phyloP scores from a whole-genome alignment of 1,139 yeast species.

The Debaryomyces sp. region DNA sequence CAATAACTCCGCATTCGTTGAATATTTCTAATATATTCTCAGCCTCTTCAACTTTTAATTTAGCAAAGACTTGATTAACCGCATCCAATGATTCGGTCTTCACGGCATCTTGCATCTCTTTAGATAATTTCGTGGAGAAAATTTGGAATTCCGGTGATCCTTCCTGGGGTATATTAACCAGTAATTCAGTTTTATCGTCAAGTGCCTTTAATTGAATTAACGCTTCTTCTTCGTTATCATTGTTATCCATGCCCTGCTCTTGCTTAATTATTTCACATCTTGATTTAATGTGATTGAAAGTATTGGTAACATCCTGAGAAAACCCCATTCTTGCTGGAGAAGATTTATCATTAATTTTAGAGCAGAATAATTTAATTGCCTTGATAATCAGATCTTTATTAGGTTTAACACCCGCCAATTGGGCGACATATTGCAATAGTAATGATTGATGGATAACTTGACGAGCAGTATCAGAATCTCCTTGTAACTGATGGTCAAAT shows the following conservation, averaged over 20 bases:
- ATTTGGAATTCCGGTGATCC: slow-evolving; percentile 56
- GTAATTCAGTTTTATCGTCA: slow-evolving; percentile 79
- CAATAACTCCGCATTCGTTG: slow-evolving; percentile 82
- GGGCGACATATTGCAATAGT: slow-evolving; percentile 74
- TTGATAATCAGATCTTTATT: slow-evolving; percentile 38
- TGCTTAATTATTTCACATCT: slow-evolving; percentile 70
- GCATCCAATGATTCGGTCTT: slow-evolving; percentile 69
- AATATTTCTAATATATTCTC: slow-evolving; percentile 74
- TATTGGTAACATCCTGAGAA: slow-evolving; percentile 69
- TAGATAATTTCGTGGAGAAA: slow-evolving; percentile 58
- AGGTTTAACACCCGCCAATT: slow-evolving; percentile 51
- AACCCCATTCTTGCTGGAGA: slow-evolving; percentile 71
- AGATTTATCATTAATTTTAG: slow-evolving; percentile 55
- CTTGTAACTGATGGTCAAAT: slow-evolving; percentile 76
- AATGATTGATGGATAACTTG: slow-evolving; percentile 80
- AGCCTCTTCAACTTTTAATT: slow-evolving; percentile 77
- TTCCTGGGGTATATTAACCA: slow-evolving; percentile 69
- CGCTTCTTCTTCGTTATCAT: slow-evolving; percentile 55
- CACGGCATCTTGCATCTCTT: slow-evolving; percentile 75
- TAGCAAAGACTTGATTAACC: slow-evolving; percentile 81
- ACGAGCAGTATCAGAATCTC: slow-evolving; percentile 53
- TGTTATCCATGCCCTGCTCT: slow-evolving; percentile 40
- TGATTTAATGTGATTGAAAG: slow-evolving; percentile 68
- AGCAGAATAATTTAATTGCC: slow-evolving; percentile 71
- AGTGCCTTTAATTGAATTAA: slow-evolving; percentile 85